Conservation (phyloP, 495 filamentous ascomycete species). For the Penicillium cinerascens region DNA sequence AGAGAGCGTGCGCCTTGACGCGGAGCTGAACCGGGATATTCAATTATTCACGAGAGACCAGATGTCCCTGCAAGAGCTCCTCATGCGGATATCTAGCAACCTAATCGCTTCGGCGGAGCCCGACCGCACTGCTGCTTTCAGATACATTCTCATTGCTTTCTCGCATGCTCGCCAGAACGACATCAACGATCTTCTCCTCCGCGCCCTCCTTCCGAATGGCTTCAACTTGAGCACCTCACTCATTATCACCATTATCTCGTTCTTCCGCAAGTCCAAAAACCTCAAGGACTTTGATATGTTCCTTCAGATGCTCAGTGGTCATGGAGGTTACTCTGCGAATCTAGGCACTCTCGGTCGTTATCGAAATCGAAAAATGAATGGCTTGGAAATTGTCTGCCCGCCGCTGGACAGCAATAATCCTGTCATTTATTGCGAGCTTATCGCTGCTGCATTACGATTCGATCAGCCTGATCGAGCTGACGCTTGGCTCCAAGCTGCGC, state of each 20-base stretch:
- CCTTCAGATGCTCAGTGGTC: slow-evolving; percentile 38
- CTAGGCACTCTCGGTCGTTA: slow-evolving; percentile 24
- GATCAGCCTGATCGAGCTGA: slow-evolving; percentile 45
- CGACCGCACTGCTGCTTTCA: slow-evolving; percentile 33
- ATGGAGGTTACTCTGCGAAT: slow-evolving; percentile 32
- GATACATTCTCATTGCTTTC: slow-evolving; percentile 38
- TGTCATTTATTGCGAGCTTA: slow-evolving; percentile 35
- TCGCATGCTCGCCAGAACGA: slow-evolving; percentile 41
- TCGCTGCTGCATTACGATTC: slow-evolving; percentile 37
- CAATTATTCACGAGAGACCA: slow-evolving; percentile 24
- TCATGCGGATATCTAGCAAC: slow-evolving; percentile 36
- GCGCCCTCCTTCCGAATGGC: slow-evolving; percentile 37
- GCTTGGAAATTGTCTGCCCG: slow-evolving; percentile 36
- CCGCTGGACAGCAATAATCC: slow-evolving; percentile 33
- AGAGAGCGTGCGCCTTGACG: slow-evolving; percentile 25
- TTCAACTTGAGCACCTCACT: slow-evolving; percentile 37
- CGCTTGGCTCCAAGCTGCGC: slow-evolving; percentile 38
- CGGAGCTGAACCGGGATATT: slow-evolving; percentile 31
- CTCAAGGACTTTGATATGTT: slow-evolving; percentile 43
- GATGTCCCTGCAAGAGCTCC: slow-evolving; percentile 36
- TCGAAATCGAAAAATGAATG: slow-evolving; percentile 30
- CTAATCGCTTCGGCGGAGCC: slow-evolving; percentile 34
- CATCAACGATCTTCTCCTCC: slow-evolving; percentile 36
- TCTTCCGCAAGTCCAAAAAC: slow-evolving; percentile 43
- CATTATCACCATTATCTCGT: slow-evolving; percentile 35